Evolutionary conservation across 2,329 filamentous ascomycete species (phyloP), one percentile per base, ranked within the genome.

Genomic region (Incumbomyces delicatus): DNA sequence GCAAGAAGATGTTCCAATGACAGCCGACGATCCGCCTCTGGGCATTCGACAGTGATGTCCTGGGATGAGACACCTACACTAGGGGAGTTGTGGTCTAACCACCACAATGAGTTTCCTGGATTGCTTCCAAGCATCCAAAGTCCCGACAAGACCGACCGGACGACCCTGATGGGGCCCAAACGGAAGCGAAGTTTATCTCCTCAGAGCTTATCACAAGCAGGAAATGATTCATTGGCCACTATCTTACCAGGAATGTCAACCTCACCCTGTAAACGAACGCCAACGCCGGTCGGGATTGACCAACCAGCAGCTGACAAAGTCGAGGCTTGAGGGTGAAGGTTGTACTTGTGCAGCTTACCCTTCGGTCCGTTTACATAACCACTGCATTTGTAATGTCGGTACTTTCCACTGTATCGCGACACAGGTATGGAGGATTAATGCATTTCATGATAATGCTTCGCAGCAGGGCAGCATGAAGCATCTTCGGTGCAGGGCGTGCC

Each of bases 81-180:
- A 2, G 33, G 30, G 11, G 20, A 42, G 20, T 32, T 36, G 34
- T 38, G 45, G 37, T 35, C 36, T 20, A 33, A 22, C 27, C 30
- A 48, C 32, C 34, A 18, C 34, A 22, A 47, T 18, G 46, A 13
- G 20, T 48, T 45, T 33, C 47, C 52, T 6, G 29, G 17, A 20
- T 33, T 36, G 41, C 38, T 48, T 34, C 48, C 42, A 6, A 45
- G 42, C 22, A 13, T 45, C 16, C 42, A 18, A 17, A 38, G 34
- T 22, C 29, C 42, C 5, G 22, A 11, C 13, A 51, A 33, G 18
- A 44, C 47, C 22, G 42, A 46, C 13, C 37, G 52, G 38, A 52
- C 50, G 13, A 33, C 27, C 10, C 55, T 52, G n/a, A 50, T 46
- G 37, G 47, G 43, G 3, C 46, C 54, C 7, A 57, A 57, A 40